Conservation (phyloP, 768 basidiomycete species). For the Strobilomyces dryophilus region DNA sequence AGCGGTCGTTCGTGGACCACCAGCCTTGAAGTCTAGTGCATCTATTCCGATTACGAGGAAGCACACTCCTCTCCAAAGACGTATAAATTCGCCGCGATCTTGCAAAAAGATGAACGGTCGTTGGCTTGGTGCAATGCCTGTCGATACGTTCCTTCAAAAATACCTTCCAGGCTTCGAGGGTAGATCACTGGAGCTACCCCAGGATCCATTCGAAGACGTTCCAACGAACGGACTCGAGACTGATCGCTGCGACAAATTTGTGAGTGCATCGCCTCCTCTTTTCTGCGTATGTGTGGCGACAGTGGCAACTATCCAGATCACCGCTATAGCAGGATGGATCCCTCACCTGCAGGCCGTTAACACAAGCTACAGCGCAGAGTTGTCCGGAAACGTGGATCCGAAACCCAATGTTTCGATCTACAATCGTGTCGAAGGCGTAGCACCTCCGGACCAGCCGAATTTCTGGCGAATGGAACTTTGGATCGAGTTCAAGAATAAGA, state of each 20-base stretch:
- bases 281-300: too few relatives aligned
- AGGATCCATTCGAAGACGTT: background rate
- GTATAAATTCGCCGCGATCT: too few relatives aligned
- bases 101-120: background rate
- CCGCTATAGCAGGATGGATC: background rate
- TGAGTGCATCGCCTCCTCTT: background rate
- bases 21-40: too few relatives aligned
- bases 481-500: constrained; percentile 2
- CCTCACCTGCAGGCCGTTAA: background rate
- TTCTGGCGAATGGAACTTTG: constrained; percentile 5
- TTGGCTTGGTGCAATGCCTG: background rate
- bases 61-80: too few relatives aligned
- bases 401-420: constrained; percentile 2
- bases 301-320: background rate
- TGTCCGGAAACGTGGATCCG: background rate
- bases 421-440: background rate
- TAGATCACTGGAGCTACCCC: too few relatives aligned
- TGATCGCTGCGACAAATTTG: background rate
- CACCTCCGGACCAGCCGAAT: background rate
- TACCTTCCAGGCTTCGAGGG: too few relatives aligned
- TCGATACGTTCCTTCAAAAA: background rate
- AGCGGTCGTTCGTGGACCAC: too few relatives aligned
- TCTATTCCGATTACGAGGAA: too few relatives aligned
- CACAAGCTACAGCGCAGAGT: background rate
- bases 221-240: background rate